Conservation (phyloP, 495 filamentous ascomycete species). For the Elasticomyces elasticus region DNA sequence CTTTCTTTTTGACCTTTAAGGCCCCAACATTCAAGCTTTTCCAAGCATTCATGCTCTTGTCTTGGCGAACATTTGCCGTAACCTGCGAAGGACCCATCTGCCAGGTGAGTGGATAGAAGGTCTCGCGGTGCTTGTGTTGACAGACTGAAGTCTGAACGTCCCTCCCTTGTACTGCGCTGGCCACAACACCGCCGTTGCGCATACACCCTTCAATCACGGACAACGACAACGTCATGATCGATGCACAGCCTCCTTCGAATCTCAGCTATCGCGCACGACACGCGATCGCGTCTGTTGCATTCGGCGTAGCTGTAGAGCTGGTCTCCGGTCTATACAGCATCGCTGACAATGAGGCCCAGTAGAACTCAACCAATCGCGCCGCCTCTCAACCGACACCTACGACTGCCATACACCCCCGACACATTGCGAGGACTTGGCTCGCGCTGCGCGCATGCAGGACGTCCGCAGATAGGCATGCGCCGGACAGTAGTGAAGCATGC, state of each 20-base stretch:
- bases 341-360: not conserved
- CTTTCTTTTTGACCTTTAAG: no score
- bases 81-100: no score
- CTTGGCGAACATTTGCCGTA: no score
- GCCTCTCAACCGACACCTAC: not conserved
- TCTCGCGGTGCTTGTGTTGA: no score
- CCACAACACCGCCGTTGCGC: no score
- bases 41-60: no score
- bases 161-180: no score
- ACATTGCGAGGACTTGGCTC: not conserved
- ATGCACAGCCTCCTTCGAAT: not conserved
- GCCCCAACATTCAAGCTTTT: no score
- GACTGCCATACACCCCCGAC: not conserved
- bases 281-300: not conserved
- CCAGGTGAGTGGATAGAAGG: no score
- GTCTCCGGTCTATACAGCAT: not conserved
- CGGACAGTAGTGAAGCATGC: slow-evolving; percentile 24
- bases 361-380: not conserved
- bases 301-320: not conserved
- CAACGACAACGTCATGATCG: not conserved
- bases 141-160: no score
- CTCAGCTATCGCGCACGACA: not conserved
- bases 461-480: slow-evolving; percentile 2
- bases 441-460: not conserved
- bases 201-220: no score